phyloP scores from a whole-genome alignment of 495 filamentous ascomycete genomes.

The Tuber aestivum region DNA sequence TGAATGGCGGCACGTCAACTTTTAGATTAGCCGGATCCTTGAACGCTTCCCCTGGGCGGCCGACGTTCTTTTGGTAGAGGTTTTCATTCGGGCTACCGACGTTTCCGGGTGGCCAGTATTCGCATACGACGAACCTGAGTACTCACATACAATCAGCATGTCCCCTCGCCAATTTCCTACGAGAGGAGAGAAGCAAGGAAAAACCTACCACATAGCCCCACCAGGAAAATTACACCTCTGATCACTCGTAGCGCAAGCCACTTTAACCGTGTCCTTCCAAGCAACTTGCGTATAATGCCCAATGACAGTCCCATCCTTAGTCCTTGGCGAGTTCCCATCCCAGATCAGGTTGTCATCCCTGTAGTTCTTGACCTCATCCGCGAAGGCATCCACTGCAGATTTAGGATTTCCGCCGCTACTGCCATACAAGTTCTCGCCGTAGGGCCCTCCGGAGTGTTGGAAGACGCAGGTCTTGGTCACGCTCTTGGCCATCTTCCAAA shows the following conservation, averaged over 20 bases:
- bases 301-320: neutral
- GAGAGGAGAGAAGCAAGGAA: neutral
- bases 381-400: conserved; percentile 61
- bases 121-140: conserved; percentile 1
- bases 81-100: neutral
- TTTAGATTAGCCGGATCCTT: neutral
- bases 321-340: conserved; percentile 48
- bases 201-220: neutral
- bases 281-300: conserved; percentile 18
- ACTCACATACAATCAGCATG: neutral
- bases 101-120: conserved; percentile 4
- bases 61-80: neutral
- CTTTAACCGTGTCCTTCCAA: conserved; percentile 11
- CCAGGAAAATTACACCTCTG: neutral
- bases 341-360: neutral
- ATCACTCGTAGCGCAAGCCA: conserved; percentile 6
- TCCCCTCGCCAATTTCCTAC: neutral
- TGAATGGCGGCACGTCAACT: neutral
- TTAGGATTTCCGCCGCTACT: conserved; percentile 58
- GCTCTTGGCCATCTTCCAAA: conserved; percentile 9
- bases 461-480: conserved; percentile 2
- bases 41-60: neutral
- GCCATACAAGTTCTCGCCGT: conserved; percentile 70
- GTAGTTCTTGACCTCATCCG: conserved; percentile 56
- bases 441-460: neutral